Evolutionary conservation across 2,329 filamentous ascomycete species (phyloP).

Genomic region (Diaporthe aspalathi): DNA sequence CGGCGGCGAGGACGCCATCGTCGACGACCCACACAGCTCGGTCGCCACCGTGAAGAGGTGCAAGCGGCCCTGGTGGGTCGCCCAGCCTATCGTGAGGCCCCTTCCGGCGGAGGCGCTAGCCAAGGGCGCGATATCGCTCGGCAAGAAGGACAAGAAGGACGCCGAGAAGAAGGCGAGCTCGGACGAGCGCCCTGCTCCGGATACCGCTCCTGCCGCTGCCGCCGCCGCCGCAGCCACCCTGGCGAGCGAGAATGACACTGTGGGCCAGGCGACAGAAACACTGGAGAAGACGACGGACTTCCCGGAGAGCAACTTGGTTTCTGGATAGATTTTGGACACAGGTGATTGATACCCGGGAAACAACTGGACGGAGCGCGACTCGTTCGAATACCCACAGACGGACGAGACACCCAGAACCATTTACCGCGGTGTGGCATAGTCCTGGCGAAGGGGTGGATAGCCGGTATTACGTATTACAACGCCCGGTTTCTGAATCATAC

Average conservation of each 20-base stretch:
- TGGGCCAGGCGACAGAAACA: slow-evolving; percentile 9
- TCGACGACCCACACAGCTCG: slow-evolving; percentile 67
- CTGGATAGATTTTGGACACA: slow-evolving; percentile 1
- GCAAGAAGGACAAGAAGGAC: slow-evolving; percentile 72
- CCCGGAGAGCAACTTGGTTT: slow-evolving; percentile 34
- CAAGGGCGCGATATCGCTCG: slow-evolving; percentile 80
- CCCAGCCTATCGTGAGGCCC: slow-evolving; percentile 87
- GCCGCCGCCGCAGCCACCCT: not conserved
- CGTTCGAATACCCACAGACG: not conserved
- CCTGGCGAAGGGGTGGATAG: not conserved
- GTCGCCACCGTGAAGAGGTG: slow-evolving; percentile 77
- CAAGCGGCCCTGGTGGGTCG: slow-evolving; percentile 88
- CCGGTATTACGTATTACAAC: not conserved
- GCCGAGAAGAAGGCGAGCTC: slow-evolving; percentile 42
- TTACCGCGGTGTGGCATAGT: not conserved
- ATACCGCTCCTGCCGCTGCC: not conserved
- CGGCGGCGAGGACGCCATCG: slow-evolving; percentile 51
- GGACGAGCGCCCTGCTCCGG: slow-evolving; percentile 19
- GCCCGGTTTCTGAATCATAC: not conserved
- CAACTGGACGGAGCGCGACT: not conserved
- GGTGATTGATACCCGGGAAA: not conserved
- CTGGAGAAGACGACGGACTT: slow-evolving; percentile 36
- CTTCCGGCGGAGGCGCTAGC: slow-evolving; percentile 88
- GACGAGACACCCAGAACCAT: not conserved
- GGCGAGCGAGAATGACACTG: slow-evolving; percentile 1